Conservation (phyloP, 2,329 filamentous ascomycete genomes). For the Albifimbria verrucaria region DNA sequence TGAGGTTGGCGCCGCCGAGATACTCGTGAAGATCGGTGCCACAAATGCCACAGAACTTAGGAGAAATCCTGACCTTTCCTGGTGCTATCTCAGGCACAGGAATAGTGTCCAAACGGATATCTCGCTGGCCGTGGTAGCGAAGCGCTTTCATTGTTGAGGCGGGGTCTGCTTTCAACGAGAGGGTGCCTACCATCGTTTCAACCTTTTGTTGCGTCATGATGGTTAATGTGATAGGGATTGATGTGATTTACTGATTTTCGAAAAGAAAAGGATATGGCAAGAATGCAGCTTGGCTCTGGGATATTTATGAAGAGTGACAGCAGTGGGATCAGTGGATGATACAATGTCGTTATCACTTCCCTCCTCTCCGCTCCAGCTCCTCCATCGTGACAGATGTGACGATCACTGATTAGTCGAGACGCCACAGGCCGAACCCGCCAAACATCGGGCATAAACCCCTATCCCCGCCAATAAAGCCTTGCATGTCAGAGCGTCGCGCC, state of each 20-base stretch:
- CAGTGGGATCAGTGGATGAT: neutral
- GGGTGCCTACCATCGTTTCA: neutral
- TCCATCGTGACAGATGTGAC: neutral
- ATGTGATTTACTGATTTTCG: no score
- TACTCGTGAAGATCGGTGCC: constrained; percentile 33
- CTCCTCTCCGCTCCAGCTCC: neutral
- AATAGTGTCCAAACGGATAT: constrained; percentile 52
- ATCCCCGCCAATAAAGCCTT: neutral
- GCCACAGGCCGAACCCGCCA: neutral
- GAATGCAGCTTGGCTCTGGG: neutral
- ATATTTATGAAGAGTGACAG: neutral
- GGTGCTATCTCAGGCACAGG: constrained; percentile 41
- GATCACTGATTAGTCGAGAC: neutral
- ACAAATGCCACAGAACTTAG: constrained; percentile 47
- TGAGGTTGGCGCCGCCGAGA: constrained; percentile 28
- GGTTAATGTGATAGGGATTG: no score
- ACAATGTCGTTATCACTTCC: neutral
- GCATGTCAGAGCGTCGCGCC: neutral
- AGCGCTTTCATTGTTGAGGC: constrained; percentile 46
- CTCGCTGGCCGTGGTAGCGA: constrained; percentile 51
- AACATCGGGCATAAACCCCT: neutral
- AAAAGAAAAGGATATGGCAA: neutral
- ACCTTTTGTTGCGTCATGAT: neutral
- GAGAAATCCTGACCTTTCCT: constrained; percentile 43
- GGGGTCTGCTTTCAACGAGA: neutral